These are phyloP conservation scores for Coemansia sp. DNA, from an alignment of 192 early-diverging fungal species.

Conservation along the genomic window DNA sequence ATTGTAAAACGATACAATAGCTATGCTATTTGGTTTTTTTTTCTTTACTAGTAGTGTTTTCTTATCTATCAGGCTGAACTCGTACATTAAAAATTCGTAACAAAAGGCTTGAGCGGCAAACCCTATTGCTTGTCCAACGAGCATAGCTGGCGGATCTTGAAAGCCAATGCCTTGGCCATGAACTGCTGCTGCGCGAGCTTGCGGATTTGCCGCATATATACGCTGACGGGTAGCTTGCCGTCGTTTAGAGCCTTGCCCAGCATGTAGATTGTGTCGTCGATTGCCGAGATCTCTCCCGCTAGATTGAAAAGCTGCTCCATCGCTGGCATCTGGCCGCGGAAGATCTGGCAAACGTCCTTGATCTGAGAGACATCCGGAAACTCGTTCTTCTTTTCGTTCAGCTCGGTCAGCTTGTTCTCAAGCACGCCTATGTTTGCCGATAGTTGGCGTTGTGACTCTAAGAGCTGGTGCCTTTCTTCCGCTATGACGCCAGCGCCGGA, in stretches of 20 bases:
- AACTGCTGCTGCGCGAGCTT: constrained; percentile 86
- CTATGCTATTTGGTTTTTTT: too few species aligned
- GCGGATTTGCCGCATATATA: constrained; percentile 82
- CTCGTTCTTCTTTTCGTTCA: constrained; percentile 41
- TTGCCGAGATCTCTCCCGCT: constrained; percentile 85
- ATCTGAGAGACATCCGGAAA: constrained; percentile 37
- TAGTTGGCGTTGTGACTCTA: constrained; percentile 62
- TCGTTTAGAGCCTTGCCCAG: constrained; percentile 76
- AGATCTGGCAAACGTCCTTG: constrained; percentile 18
- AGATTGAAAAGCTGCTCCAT: constrained; percentile 76
- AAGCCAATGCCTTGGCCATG: constrained; percentile 75
- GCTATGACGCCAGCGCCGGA: constrained; percentile 67
- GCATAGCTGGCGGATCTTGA: constrained; percentile 61
- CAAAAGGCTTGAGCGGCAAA: background rate
- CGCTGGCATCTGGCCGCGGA: constrained; percentile 38
- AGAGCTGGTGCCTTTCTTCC: constrained; percentile 60
- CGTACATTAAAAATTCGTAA: background rate
- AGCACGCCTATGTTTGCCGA: constrained; percentile 66
- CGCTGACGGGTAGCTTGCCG: constrained; percentile 66
- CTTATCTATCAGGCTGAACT: background rate
- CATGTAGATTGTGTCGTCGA: constrained; percentile 84
- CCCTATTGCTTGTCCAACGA: constrained; percentile 9
- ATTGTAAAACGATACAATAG: too few species aligned
- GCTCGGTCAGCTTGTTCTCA: constrained; percentile 61
- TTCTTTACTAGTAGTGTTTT: too few species aligned